Base-by-base conservation (phyloP, 805 yeast species). In the Candida oleophila region DNA sequence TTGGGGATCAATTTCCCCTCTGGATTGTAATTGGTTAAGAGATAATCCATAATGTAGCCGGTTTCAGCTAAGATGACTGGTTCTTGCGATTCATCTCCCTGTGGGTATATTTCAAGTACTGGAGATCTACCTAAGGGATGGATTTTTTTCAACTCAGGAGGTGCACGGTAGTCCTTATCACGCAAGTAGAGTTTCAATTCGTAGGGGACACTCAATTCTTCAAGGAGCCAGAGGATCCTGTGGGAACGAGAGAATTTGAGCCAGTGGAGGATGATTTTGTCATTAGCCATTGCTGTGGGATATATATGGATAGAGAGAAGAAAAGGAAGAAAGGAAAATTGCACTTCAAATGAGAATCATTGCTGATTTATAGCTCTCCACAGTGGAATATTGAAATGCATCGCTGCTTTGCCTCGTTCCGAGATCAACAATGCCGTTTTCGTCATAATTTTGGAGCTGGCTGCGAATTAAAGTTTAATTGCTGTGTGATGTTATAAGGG, bases 111-210 rank as follows among this genome's bases (percentile, higher is more conserved):
- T 46, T 66, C 71, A 38, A 66, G 52, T 9, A 69, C 59, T 2
- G 75, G 57, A 1, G 71, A 62, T 52, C 66, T 64, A 2, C 75
- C 75, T 28, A 65, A 60, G 8, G 73, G 74, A 49, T 67, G 72
- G 5, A 69, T 49, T 20, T 55, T 43, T 32, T 49, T 39, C 45
- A 68, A 57, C 34, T 64, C 72, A 18, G 47, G 42, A 3, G 75
- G 75, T 4, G 74, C 73, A 42, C 68, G 52, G 44, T 43, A 55
- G 12, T 47, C 46, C n/a, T 54, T 22, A 16, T 49, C 55, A 46
- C 75, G 53, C 9, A 51, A 30, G 50, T 68, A 66, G 8, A 55
- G 38, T 49, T 67, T 67, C 39, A 69, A 22, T 44, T 68, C 73
- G 49, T 64, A 71, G 16, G 60, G 54, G 28, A 71, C 50, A 1